Evolutionary conservation across 192 early-diverging fungal species (phyloP).

Genomic region (Linnemannia elongata): DNA sequence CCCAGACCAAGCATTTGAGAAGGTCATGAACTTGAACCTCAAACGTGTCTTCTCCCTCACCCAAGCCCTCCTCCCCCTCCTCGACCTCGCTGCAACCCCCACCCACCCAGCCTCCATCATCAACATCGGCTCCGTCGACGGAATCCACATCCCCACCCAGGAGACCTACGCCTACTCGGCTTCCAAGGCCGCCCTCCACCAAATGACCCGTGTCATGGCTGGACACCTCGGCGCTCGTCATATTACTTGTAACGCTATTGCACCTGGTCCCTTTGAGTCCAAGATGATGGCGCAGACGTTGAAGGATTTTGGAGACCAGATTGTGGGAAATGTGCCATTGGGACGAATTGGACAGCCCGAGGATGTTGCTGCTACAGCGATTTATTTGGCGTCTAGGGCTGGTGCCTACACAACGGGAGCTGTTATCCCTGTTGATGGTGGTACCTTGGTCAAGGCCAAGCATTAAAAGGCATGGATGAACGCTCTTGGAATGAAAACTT

Average conservation of each 20-base stretch:
- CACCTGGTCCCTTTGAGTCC: slow-evolving; percentile 80
- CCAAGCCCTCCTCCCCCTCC: slow-evolving; percentile 79
- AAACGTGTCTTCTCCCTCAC: slow-evolving; percentile 86
- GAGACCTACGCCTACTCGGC: slow-evolving; percentile 82
- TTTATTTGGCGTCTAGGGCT: slow-evolving; percentile 83
- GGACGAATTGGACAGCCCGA: slow-evolving; percentile 83
- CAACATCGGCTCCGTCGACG: slow-evolving; percentile 89
- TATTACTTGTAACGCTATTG: slow-evolving; percentile 78
- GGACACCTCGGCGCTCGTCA: slow-evolving; percentile 68
- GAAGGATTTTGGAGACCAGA: slow-evolving; percentile 62
- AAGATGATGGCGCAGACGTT: slow-evolving; percentile 85
- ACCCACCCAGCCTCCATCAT: slow-evolving; percentile 83
- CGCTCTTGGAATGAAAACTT: not conserved
- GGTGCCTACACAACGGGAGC: slow-evolving; percentile 88
- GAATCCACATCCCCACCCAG: slow-evolving; percentile 62
- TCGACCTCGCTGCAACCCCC: slow-evolving; percentile 68
- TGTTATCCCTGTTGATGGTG: slow-evolving; percentile 90
- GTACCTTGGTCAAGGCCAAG: slow-evolving; percentile 62
- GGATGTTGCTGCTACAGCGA: slow-evolving; percentile 89
- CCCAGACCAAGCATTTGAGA: slow-evolving; percentile 75
- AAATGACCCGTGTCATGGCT: slow-evolving; percentile 77
- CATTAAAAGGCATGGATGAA: slow-evolving; percentile 24
- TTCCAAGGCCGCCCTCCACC: slow-evolving; percentile 86
- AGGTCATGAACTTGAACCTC: slow-evolving; percentile 90
- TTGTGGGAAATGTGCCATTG: slow-evolving; percentile 71